These are phyloP conservation scores for Floccularia luteovirens DNA, from an alignment of 768 basidiomycete species.

Conservation along the genomic window DNA sequence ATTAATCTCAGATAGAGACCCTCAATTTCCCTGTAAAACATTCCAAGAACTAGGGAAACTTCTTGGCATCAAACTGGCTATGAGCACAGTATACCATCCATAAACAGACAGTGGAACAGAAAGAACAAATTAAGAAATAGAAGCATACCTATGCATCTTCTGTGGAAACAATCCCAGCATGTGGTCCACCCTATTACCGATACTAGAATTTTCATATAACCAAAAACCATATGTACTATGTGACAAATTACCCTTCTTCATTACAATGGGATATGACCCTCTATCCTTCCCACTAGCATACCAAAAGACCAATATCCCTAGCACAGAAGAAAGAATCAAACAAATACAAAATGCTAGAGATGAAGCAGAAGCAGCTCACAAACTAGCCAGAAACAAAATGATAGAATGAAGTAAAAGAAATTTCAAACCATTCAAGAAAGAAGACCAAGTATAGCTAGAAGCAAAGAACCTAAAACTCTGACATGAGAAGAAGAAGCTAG, in stretches of 20 bases:
- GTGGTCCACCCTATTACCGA: not conserved
- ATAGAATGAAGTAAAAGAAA: constrained; percentile 1
- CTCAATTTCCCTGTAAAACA: constrained; percentile 6
- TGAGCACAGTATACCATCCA: not conserved
- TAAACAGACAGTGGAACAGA: not conserved
- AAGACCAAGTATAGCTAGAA: constrained; percentile 3
- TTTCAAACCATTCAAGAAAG: constrained; percentile 3
- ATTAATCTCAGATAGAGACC: constrained; percentile 11
- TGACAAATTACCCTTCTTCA: not conserved
- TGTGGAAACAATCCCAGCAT: not conserved
- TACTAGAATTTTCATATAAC: not conserved
- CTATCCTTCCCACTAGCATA: not conserved
- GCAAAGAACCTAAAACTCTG: not conserved
- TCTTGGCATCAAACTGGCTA: not conserved
- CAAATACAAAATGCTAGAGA: not conserved
- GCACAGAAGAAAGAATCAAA: not conserved
- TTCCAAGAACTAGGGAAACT: constrained; percentile 6
- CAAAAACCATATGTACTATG: not conserved
- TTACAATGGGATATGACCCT: not conserved
- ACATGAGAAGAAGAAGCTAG: not conserved
- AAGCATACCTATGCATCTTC: not conserved
- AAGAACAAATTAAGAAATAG: not conserved
- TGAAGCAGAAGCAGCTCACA: not conserved
- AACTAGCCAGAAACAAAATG: constrained; percentile 2
- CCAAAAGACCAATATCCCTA: not conserved